Evolutionary conservation across 2,329 filamentous ascomycete genomes (phyloP), one percentile per base, ranked within the genome.

Genomic region (Calycina marina): DNA sequence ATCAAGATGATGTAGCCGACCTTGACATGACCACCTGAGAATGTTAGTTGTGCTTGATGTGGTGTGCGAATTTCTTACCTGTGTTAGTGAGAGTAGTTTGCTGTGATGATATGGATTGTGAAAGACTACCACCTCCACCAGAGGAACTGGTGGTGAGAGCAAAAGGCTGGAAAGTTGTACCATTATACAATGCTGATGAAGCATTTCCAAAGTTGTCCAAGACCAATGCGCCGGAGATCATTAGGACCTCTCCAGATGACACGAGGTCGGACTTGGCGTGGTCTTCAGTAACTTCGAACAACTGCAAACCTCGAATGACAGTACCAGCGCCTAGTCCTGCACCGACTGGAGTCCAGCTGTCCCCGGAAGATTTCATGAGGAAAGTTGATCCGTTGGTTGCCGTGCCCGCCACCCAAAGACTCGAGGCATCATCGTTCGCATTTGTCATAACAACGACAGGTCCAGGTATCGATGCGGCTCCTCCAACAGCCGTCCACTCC

Each of bases 141-240:
- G 73, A 65, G 9, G 66, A 57, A 37, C 67, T 77, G 28, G 72
- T 78, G 2, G 86, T 81, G 25, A 98, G 67, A 25, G 84, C 69
- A 53, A 88, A 93, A 0, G 90, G 88, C 31, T 65, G 64, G 51
- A 88, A 74, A 3, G 63, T 60, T 8, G 75, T 83, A 46, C 90
- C 90, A 49, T 96, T 83, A 61, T 81, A 98, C 16, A 94, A 61
- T 5, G 77, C 88, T 6, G 83, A 85, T 10, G 88, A 93, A 4
- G 79, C 83, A 36, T 75, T 77, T 37, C 88, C 86, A 50, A 85
- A 85, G 30, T 61, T 60, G 0, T 78, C 72, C 12, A 96, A 65
- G 42, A 73, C 67, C 43, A 98, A 71, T 32, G 78, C 71, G 24
- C 90, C 90, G n/a, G 83, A 83, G 30, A 96, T 62, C 57, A 98